Conservation (phyloP, 2,329 filamentous ascomycete genomes). For the Chrysoporthe deuterocubensis region DNA sequence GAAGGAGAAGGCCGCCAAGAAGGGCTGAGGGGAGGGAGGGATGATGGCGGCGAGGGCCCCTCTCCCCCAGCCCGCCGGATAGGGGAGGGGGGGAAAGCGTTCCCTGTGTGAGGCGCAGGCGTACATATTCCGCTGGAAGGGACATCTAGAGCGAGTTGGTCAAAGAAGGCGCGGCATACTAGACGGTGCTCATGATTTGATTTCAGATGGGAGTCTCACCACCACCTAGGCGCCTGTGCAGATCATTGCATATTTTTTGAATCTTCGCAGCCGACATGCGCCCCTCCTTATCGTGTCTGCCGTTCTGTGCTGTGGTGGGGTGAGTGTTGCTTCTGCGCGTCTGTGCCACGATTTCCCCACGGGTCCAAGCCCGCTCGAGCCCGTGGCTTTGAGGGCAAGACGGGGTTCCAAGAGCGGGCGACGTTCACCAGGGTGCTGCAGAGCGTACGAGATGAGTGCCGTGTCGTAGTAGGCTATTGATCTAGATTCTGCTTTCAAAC, state of each 20-base stretch:
- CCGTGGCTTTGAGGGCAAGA: not conserved
- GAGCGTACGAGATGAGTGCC: not conserved
- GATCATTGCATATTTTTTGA: slow-evolving; percentile 12
- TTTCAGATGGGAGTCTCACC: slow-evolving; percentile 3
- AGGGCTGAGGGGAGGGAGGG: slow-evolving; percentile 29
- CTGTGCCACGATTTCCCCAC: not conserved
- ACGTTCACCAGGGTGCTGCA: not conserved
- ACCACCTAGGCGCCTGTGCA: slow-evolving; percentile 8
- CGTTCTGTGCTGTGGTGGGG: too few species aligned
- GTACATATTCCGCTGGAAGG: not conserved
- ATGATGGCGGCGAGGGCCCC: not conserved
- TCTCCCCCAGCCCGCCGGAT: too few species aligned
- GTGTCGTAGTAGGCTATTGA: not conserved
- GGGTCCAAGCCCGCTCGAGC: too few species aligned
- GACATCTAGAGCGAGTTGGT: not conserved
- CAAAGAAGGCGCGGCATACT: slow-evolving; percentile 13
- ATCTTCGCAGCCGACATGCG: not conserved
- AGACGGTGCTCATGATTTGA: slow-evolving; percentile 18
- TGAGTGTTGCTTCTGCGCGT: not conserved
- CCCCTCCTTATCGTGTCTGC: not conserved
- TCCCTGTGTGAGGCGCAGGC: not conserved
- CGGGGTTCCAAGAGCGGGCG: not conserved
- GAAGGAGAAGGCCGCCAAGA: slow-evolving; percentile 46
- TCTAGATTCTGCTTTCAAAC: not conserved
- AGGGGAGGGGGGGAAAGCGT: too few species aligned